Conservation (phyloP, 2,329 filamentous ascomycete species). For the Rhynchosporium agropyri region DNA sequence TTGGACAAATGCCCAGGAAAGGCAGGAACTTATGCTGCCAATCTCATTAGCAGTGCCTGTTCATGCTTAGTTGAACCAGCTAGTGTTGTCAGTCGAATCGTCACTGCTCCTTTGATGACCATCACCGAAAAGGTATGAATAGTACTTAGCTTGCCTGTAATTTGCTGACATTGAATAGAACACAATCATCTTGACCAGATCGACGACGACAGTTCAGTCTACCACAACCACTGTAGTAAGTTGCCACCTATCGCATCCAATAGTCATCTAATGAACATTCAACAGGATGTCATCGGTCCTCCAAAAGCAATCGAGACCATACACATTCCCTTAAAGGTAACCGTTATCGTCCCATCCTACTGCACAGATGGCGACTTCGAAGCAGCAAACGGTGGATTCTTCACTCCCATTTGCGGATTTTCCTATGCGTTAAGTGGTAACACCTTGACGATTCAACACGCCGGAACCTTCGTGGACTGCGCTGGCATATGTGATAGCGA, state of each 20-base stretch:
- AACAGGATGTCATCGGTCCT: slow-evolving; percentile 15
- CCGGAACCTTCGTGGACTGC: slow-evolving; percentile 7
- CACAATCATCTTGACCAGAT: background rate
- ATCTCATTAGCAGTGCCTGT: slow-evolving; percentile 16
- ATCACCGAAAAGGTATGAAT: background rate
- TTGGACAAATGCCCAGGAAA: slow-evolving; percentile 13
- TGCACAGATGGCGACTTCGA: background rate
- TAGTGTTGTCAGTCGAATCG: background rate
- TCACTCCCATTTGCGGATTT: background rate
- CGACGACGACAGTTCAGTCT: background rate
- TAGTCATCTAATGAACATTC: background rate
- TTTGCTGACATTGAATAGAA: background rate
- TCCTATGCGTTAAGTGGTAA: background rate
- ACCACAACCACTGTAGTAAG: background rate
- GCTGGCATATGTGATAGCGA: background rate
- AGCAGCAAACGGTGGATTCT: background rate
- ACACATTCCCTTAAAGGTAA: background rate
- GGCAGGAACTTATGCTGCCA: slow-evolving; percentile 12
- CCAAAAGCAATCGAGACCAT: slow-evolving; percentile 4
- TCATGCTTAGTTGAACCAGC: slow-evolving; percentile 16
- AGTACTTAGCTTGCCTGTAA: background rate
- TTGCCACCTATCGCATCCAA: background rate
- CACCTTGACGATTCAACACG: background rate
- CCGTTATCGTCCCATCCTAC: background rate
- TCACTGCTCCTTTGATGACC: background rate